A percentile compares a stretch with the other conserved stretches of the same genome.
Conservation (phyloP, 192 early-diverging fungal genomes). For the Lobosporangium transversale region DNA sequence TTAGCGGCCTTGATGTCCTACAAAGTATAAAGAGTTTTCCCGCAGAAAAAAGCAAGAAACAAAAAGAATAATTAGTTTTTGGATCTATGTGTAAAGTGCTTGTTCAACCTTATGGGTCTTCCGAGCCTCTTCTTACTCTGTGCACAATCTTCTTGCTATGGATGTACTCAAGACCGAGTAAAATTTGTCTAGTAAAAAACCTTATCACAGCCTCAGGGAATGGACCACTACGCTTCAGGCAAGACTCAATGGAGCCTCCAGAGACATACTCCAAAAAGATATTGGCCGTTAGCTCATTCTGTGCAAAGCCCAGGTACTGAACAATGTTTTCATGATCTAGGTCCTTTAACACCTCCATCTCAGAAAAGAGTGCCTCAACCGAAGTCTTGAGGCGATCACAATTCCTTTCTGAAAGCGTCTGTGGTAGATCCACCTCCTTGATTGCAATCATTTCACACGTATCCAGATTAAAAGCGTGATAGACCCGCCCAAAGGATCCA, state of each 20-base stretch:
- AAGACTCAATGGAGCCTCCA: constrained; percentile 87
- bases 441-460: constrained; percentile 85
- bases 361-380: constrained; percentile 72
- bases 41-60: not conserved
- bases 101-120: no score
- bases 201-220: constrained; percentile 79
- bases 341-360: constrained; percentile 79
- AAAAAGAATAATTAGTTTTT: not conserved
- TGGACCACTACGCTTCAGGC: constrained; percentile 76
- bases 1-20: constrained; percentile 87
- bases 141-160: constrained; percentile 81
- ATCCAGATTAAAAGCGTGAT: constrained; percentile 76
- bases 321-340: constrained; percentile 94
- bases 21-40: no score
- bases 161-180: constrained; percentile 86
- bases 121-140: no score
- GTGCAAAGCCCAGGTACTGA: constrained; percentile 83
- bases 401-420: constrained; percentile 55
- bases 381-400: constrained; percentile 56
- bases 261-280: constrained; percentile 98
- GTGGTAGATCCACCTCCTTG: constrained; percentile 80
- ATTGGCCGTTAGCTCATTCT: constrained; percentile 77
- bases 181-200: constrained; percentile 83
- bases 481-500: constrained; percentile 85
- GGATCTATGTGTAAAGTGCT: not conserved